Conservation (phyloP, 805 yeast genomes). For the Sugiyamaella marilandica region DNA sequence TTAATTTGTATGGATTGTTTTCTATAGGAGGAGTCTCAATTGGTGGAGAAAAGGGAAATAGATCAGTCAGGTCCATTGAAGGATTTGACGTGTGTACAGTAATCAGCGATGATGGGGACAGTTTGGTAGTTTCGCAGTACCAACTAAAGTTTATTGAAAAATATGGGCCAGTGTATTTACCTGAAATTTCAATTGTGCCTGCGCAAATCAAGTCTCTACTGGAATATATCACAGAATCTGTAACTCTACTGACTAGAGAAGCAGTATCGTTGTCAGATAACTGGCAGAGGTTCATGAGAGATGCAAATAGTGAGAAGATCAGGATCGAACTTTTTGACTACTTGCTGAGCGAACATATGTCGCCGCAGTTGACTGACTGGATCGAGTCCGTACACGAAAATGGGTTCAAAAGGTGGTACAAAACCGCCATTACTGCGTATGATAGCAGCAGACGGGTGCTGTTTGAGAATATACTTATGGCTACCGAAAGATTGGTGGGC, state of each 20-base stretch:
- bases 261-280: constrained; percentile 26
- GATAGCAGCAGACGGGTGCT: constrained; percentile 40
- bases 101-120: neutral
- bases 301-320: constrained; percentile 7
- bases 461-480: constrained; percentile 44
- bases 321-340: constrained; percentile 37
- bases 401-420: constrained; percentile 46
- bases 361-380: constrained; percentile 43
- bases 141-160: constrained; percentile 27
- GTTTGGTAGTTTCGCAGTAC: neutral
- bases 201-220: constrained; percentile 36
- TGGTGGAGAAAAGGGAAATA: neutral
- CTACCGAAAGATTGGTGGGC: constrained; percentile 45
- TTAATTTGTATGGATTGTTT: constrained; percentile 35
- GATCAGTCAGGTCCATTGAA: neutral
- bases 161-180: constrained; percentile 29
- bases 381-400: constrained; percentile 53
- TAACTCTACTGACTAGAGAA: constrained; percentile 28
- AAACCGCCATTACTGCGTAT: constrained; percentile 41
- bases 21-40: constrained; percentile 25
- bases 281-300: constrained; percentile 2
- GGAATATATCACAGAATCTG: constrained; percentile 31
- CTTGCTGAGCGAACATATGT: constrained; percentile 46
- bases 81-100: neutral
- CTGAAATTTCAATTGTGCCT: constrained; percentile 34